Evolutionary conservation across 73 alveolate species (phyloP).

Genomic region (Paramecium octaurelia): DNA sequence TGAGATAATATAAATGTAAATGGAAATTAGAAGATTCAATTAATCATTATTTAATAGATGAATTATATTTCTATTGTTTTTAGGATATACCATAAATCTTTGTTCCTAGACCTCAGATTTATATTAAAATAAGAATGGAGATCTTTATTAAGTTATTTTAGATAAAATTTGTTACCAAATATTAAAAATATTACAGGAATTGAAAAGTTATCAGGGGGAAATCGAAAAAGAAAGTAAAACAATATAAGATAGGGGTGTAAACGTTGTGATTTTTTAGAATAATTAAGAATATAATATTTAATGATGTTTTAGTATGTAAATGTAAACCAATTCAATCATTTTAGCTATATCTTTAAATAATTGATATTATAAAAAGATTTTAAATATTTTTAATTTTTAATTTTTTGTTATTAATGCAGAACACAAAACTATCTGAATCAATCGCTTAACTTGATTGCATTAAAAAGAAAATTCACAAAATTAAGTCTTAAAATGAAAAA

Average conservation of each 20-base stretch:
- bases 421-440: slow-evolving; percentile 13
- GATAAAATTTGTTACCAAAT: background rate
- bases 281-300: background rate
- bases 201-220: background rate
- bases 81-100: background rate
- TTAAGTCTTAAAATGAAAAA: slow-evolving; percentile 34
- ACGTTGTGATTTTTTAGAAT: background rate
- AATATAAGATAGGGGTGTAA: background rate
- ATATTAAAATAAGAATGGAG: no score
- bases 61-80: no score
- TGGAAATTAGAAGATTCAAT: no score
- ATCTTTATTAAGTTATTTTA: background rate
- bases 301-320: background rate
- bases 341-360: slow-evolving; percentile 11
- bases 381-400: slow-evolving; percentile 13
- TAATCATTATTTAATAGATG: background rate
- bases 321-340: background rate
- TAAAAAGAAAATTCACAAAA: slow-evolving; percentile 53
- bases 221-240: background rate
- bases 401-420: slow-evolving; percentile 16
- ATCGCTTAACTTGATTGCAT: slow-evolving; percentile 19
- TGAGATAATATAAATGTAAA: no score
- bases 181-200: background rate
- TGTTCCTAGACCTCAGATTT: background rate
- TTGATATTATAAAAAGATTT: background rate